These are phyloP conservation scores for Calonectria pauciramosa DNA, from an alignment of 2,329 filamentous ascomycete genomes.

Conservation along the genomic window DNA sequence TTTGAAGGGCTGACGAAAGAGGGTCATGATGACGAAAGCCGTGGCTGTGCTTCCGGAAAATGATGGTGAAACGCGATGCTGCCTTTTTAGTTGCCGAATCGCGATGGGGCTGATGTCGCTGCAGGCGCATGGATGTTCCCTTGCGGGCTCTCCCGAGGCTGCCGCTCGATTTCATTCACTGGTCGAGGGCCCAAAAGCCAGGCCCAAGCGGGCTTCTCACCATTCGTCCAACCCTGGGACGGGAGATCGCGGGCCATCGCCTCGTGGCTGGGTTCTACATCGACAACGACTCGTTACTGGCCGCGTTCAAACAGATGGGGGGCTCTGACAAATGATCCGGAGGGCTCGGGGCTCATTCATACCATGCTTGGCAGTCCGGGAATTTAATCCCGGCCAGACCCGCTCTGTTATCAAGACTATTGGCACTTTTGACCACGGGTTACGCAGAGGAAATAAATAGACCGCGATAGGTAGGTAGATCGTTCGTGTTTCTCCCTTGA, in stretches of 20 bases:
- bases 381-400: background rate
- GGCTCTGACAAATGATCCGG: background rate
- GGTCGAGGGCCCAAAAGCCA: background rate
- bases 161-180: constrained; percentile 15
- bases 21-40: background rate
- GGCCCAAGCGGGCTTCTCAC: background rate
- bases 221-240: background rate
- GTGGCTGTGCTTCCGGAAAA: background rate
- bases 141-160: constrained; percentile 27
- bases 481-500: background rate
- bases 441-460: background rate
- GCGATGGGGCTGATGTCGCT: constrained; percentile 7
- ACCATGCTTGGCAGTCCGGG: background rate
- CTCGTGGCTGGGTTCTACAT: background rate
- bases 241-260: background rate
- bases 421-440: background rate
- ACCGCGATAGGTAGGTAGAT: constrained; percentile 1
- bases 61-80: constrained; percentile 18
- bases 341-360: background rate
- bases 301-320: background rate
- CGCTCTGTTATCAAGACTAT: constrained; percentile 7
- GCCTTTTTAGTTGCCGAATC: constrained; percentile 13
- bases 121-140: constrained; percentile 23
- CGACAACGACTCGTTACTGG: background rate
- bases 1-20: background rate